A percentile compares a stretch with the other conserved stretches of the same genome.
Conservation (phyloP, 139 green algal genomes). For the Chlamydomonas sp. region DNA sequence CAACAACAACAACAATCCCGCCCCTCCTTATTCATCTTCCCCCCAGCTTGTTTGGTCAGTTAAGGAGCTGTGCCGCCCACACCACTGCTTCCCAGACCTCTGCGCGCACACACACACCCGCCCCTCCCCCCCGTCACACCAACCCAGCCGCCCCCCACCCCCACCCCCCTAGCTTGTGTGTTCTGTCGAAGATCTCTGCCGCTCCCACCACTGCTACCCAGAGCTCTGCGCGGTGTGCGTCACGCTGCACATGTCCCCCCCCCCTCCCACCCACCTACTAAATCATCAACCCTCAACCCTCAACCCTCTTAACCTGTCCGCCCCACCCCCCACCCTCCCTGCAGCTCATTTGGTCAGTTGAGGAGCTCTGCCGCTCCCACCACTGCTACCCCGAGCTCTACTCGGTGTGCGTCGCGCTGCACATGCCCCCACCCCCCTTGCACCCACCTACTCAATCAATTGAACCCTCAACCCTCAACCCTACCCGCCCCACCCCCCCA, state of each 20-base stretch:
- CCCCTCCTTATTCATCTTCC: neutral
- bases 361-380: slow-evolving; percentile 29
- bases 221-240: slow-evolving; percentile 25
- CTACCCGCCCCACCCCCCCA: neutral
- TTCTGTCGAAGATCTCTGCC: slow-evolving; percentile 26
- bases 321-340: neutral
- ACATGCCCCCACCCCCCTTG: too few relatives aligned
- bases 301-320: neutral
- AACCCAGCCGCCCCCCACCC: neutral
- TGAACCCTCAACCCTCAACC: too few relatives aligned
- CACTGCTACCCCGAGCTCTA: slow-evolving; percentile 36
- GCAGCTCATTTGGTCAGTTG: slow-evolving; percentile 12
- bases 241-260: slow-evolving; percentile 12
- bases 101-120: too few relatives aligned
- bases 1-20: neutral
- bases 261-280: neutral
- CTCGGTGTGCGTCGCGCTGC: slow-evolving; percentile 16
- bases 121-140: too few relatives aligned
- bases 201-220: slow-evolving; percentile 34
- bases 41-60: slow-evolving; percentile 10
- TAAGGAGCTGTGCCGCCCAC: slow-evolving; percentile 25
- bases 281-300: neutral
- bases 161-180: neutral
- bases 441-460: too few relatives aligned
- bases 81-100: slow-evolving; percentile 36